Base-by-base conservation (phyloP, 2,329 filamentous ascomycete species). In the Paecilomyces sp. region DNA sequence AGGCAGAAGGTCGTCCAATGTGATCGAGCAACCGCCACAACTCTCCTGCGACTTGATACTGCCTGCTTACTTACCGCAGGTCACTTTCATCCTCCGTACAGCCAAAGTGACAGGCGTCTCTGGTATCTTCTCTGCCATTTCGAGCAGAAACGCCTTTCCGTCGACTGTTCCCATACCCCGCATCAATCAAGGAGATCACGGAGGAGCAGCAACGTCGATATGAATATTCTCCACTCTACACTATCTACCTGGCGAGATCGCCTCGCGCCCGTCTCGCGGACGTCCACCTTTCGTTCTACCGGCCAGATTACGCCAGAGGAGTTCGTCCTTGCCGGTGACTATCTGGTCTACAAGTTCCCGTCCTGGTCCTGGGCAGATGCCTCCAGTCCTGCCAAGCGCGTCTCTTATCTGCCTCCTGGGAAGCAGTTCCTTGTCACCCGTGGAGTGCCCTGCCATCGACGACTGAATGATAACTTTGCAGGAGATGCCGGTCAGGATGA, bases 261-360 rank as follows among this genome's bases (percentile, higher is more conserved):
- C 68, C 93, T 95, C 77, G 91, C 93, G 12, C 92, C 92, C 50
- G 88, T 96, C 69, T 87, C 86, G 61, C 88, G 96, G 75, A 95
- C 87, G 57, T 97, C 93, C 3, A 97, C 91, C 65, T 99, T 99
- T 78, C 90, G 93, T 68, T 84, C 86, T 69, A 96, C 92, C 3
- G 94, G 94, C 65, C 90, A 97, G 79, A 94, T 99, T 77, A 97
- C 93, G 0, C 93, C 93, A 18, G 93, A 97, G 72, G 94, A 99
- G 82, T 99, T 99, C 76, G 83, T 97, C 56, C 88, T 90, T 3
- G 94, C 94, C 3, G 94, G 94, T 68, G 94, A 99, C 80, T 99
- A 97, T 75, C 87, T 99, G 41, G 92, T 96, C 71, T 96, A 95
- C 86, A 97, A 97, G 81, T 99, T 99, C 78, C 94, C 93, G 8